Percentiles rank a stretch among this genome's conserved stretches.
These are phyloP conservation scores for Candolleomyces aberdarensis DNA, from an alignment of 768 basidiomycete genomes.

Conservation along the genomic window DNA sequence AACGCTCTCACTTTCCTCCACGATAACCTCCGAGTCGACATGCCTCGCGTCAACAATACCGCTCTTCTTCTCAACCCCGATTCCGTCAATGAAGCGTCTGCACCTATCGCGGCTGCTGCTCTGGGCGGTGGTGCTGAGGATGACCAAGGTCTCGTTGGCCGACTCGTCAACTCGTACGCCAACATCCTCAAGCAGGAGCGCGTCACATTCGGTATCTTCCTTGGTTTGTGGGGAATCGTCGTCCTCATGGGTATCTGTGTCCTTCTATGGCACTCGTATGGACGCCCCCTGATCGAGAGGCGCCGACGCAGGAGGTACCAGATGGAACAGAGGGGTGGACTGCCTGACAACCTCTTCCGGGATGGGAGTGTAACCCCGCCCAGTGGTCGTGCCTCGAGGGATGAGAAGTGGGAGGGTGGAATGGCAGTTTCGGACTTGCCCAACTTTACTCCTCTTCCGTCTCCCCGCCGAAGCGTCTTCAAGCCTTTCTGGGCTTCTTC, in stretches of 20 bases:
- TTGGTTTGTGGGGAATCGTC: constrained; percentile 80
- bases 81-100: constrained; percentile 68
- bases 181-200: constrained; percentile 74
- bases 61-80: constrained; percentile 74
- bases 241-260: constrained; percentile 73
- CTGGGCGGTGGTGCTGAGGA: constrained; percentile 55
- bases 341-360: constrained; percentile 38
- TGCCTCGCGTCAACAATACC: constrained; percentile 74
- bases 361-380: background rate
- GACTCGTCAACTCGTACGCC: constrained; percentile 72
- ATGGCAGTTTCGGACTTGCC: constrained; percentile 3
- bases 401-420: constrained; percentile 12
- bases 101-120: constrained; percentile 82
- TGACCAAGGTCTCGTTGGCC: constrained; percentile 63
- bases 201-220: constrained; percentile 79
- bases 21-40: constrained; percentile 75
- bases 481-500: constrained; percentile 32
- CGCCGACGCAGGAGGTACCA: constrained; percentile 49
- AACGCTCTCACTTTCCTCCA: constrained; percentile 89
- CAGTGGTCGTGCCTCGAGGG: background rate
- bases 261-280: constrained; percentile 72
- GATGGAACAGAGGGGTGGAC: constrained; percentile 46
- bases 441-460: constrained; percentile 48
- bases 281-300: constrained; percentile 42
- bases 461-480: constrained; percentile 30